Percentiles rank a stretch among this genome's conserved stretches.
Conservation (phyloP, 306 rosid species). For the Acacia confusa region DNA sequence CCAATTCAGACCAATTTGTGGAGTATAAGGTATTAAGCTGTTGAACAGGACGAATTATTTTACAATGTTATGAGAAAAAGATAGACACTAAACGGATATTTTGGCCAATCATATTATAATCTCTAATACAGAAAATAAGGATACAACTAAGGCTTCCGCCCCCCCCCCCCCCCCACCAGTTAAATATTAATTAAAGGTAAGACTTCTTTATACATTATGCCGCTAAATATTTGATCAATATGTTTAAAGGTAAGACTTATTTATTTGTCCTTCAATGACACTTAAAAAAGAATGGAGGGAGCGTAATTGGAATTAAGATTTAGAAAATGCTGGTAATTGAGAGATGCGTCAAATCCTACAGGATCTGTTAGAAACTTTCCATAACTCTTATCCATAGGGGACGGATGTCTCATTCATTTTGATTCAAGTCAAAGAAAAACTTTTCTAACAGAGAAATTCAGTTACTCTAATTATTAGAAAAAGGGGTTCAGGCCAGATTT, state of each 20-base stretch:
- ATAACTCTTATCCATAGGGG: too few relatives aligned
- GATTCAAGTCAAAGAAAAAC: too few relatives aligned
- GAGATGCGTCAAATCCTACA: not conserved
- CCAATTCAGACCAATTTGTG: conserved; percentile 29
- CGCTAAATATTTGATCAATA: not conserved
- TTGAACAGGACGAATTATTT: conserved; percentile 26
- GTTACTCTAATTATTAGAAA: too few relatives aligned
- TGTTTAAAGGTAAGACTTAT: not conserved
- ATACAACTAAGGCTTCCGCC: not conserved
- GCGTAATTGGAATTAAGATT: not conserved
- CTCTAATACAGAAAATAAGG: not conserved
- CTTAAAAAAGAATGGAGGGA: not conserved
- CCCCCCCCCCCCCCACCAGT: too few relatives aligned
- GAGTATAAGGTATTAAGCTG: conserved; percentile 29
- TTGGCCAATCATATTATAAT: not conserved
- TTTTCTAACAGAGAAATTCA: too few relatives aligned
- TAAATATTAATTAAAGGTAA: not conserved
- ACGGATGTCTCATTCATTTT: too few relatives aligned
- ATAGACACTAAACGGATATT: not conserved
- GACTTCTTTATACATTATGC: not conserved
- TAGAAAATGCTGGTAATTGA: not conserved
- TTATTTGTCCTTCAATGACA: too few relatives aligned
- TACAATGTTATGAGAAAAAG: not conserved
- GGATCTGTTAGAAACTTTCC: not conserved
- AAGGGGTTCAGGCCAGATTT: too few relatives aligned